Conservation (phyloP, 164 flowering plant genomes). For the Vitis vinifera region ASM3070453v1 NC_081808.1:21252501-21253000, state of each 20-base stretch:
- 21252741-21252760: constrained; percentile 22
- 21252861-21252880: constrained; percentile 5
- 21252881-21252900: too few species aligned
- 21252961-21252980: not conserved
- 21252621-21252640: constrained; percentile 31
- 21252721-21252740: constrained; percentile 48
- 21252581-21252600: constrained; percentile 46
- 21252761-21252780: constrained; percentile 52
- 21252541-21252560: constrained; percentile 19
- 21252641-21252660: constrained; percentile 34
- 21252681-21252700: constrained; percentile 49
- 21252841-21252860: constrained; percentile 46
- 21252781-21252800: constrained; percentile 43
- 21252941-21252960: not conserved
- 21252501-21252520: not conserved
- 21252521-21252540: not conserved
- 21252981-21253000: not conserved
- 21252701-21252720: constrained; percentile 34
- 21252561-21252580: constrained; percentile 43
- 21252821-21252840: constrained; percentile 49
- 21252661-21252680: constrained; percentile 57
- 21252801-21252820: constrained; percentile 44
- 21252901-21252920: not conserved
- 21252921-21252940: not conserved
- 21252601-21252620: constrained; percentile 53